Conservation (phyloP, 83 land plant genomes). For the Picea mariana region DNA sequence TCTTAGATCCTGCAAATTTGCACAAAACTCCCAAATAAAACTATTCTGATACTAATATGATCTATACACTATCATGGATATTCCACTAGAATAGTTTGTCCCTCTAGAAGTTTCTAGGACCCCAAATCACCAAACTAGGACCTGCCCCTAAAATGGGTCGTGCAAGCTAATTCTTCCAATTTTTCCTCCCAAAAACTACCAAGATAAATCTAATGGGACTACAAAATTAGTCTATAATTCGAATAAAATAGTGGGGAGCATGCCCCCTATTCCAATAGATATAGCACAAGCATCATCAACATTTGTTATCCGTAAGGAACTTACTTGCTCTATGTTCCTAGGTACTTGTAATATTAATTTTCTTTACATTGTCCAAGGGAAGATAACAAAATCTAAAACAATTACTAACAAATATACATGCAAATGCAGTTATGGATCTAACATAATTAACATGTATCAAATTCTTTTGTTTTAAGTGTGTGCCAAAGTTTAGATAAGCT, state of each 20-base stretch:
- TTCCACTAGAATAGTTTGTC: too few species aligned
- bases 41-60: too few species aligned
- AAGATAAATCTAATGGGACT: neutral
- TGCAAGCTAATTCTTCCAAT: too few species aligned
- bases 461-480: constrained; percentile 8
- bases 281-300: neutral
- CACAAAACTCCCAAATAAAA: too few species aligned
- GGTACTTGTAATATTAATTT: neutral
- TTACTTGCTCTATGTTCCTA: constrained; percentile 12
- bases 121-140: too few species aligned
- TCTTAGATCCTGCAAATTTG: too few species aligned
- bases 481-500: constrained; percentile 7
- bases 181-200: too few species aligned
- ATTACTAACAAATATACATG: neutral
- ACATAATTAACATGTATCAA: constrained; percentile 5
- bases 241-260: neutral
- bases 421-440: constrained; percentile 10
- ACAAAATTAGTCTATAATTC: neutral
- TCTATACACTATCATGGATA: too few species aligned
- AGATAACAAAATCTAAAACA: neutral
- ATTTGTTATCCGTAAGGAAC: constrained; percentile 5
- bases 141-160: too few species aligned
- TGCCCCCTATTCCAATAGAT: neutral
- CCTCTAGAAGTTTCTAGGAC: too few species aligned
- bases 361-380: neutral